Evolutionary conservation across 1,284 basidiomycete genomes (phyloP).

Genomic region (Moesziomyces antarcticus): DNA sequence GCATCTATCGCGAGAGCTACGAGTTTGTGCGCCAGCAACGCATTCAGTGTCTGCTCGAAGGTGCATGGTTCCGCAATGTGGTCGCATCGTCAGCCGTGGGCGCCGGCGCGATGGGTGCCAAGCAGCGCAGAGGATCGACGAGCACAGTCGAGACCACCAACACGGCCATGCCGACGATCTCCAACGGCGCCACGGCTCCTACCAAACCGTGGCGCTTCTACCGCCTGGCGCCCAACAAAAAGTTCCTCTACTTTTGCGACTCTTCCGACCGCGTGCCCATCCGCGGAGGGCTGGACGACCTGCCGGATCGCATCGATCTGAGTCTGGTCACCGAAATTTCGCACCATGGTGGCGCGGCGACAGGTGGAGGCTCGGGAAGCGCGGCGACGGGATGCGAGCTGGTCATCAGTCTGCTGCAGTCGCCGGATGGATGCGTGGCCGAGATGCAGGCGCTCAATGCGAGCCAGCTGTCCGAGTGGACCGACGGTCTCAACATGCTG

Average conservation of each 20-base stretch:
- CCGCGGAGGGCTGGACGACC: slow-evolving; percentile 82
- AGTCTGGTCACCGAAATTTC: slow-evolving; percentile 65
- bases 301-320: slow-evolving; percentile 75
- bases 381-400: slow-evolving; percentile 11
- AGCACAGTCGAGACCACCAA: slow-evolving; percentile 34
- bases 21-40: slow-evolving; percentile 92
- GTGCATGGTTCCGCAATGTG: slow-evolving; percentile 86
- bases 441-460: slow-evolving; percentile 87
- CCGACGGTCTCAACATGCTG: slow-evolving; percentile 87
- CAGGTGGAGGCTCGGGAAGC: neutral
- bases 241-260: slow-evolving; percentile 85
- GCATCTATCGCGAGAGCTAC: slow-evolving; percentile 88
- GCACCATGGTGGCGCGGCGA: slow-evolving; percentile 11
- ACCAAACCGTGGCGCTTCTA: slow-evolving; percentile 68
- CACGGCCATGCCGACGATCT: slow-evolving; percentile 4
- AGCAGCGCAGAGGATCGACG: slow-evolving; percentile 22
- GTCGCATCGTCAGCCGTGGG: neutral
- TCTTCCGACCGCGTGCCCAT: slow-evolving; percentile 80
- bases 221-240: slow-evolving; percentile 72
- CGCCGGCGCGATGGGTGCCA: neutral
- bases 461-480: slow-evolving; percentile 92
- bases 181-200: slow-evolving; percentile 1
- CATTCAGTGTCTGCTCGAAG: slow-evolving; percentile 84
- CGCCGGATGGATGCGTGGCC: slow-evolving; percentile 73
- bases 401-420: slow-evolving; percentile 51